Evolutionary conservation across 352 stramenopile genomes (phyloP).

Genomic region (Globisporangium mamillatum): DNA sequence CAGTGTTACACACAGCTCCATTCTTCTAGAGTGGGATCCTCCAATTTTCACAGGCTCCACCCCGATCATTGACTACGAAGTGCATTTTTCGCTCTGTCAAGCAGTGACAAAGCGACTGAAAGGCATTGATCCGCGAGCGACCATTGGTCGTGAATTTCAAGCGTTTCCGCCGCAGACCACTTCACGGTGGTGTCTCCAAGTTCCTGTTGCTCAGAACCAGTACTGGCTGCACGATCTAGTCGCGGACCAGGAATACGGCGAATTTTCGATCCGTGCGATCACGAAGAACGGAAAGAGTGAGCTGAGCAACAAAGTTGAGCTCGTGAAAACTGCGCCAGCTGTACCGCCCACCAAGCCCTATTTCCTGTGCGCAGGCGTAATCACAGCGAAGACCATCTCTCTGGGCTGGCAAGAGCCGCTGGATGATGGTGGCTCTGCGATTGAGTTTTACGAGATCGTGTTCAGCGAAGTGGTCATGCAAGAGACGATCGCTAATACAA

Average conservation of each 20-base stretch:
- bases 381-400: slow-evolving; percentile 64
- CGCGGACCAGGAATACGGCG: slow-evolving; percentile 46
- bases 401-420: slow-evolving; percentile 60
- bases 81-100: slow-evolving; percentile 33
- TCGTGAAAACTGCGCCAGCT: slow-evolving; percentile 30
- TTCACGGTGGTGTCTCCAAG: slow-evolving; percentile 57
- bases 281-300: slow-evolving; percentile 55
- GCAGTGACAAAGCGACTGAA: slow-evolving; percentile 7
- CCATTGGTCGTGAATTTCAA: slow-evolving; percentile 17
- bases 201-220: slow-evolving; percentile 41
- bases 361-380: slow-evolving; percentile 43
- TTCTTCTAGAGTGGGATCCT: slow-evolving; percentile 54
- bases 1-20: slow-evolving; percentile 34
- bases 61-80: slow-evolving; percentile 64
- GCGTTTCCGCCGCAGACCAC: slow-evolving; percentile 22
- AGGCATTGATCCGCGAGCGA: background rate
- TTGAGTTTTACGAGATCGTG: slow-evolving; percentile 67
- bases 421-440: slow-evolving; percentile 49
- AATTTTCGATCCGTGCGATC: slow-evolving; percentile 45
- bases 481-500: slow-evolving; percentile 28
- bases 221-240: slow-evolving; percentile 37
- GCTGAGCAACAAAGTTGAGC: slow-evolving; percentile 40
- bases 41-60: slow-evolving; percentile 73
- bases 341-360: slow-evolving; percentile 38
- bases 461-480: slow-evolving; percentile 64